These are phyloP conservation scores for Tuber magnatum DNA, from an alignment of 495 filamentous ascomycete genomes.

Conservation along the genomic window DNA sequence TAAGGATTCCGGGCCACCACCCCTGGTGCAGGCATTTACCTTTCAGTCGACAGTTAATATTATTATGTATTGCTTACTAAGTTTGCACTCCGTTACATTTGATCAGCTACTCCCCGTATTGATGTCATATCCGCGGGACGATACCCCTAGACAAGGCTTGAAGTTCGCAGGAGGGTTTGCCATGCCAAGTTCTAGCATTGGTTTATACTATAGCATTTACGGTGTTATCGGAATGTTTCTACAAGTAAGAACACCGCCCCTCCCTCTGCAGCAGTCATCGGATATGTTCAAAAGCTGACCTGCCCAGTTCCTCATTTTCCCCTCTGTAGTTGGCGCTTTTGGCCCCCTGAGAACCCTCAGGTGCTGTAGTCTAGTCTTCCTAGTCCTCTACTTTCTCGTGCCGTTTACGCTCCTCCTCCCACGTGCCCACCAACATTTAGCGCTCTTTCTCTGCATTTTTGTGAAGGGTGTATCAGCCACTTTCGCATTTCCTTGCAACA, in stretches of 20 bases:
- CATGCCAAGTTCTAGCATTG: conserved; percentile 59
- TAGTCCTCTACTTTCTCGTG: conserved; percentile 57
- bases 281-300: background rate
- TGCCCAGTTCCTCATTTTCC: conserved; percentile 56
- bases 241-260: conserved; percentile 43
- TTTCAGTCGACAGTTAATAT: conserved; percentile 70
- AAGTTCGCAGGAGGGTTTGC: conserved; percentile 68
- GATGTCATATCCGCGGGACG: conserved; percentile 57
- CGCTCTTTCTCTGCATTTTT: conserved; percentile 53
- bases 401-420: conserved; percentile 49
- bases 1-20: conserved; percentile 42
- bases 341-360: conserved; percentile 58
- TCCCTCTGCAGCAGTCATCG: background rate
- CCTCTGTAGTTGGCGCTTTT: conserved; percentile 52
- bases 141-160: conserved; percentile 45
- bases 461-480: conserved; percentile 63
- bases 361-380: conserved; percentile 56
- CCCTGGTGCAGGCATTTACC: conserved; percentile 61
- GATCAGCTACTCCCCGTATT: conserved; percentile 67
- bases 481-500: conserved; percentile 78
- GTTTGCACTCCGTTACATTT: conserved; percentile 69
- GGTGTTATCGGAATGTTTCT: conserved; percentile 62
- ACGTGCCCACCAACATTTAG: conserved; percentile 38
- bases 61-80: conserved; percentile 50
- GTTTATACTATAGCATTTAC: conserved; percentile 61